Evolutionary conservation across 805 yeast genomes (phyloP), one percentile per base, ranked within the genome.

Genomic region (Cyberlindnera mycetangii): DNA sequence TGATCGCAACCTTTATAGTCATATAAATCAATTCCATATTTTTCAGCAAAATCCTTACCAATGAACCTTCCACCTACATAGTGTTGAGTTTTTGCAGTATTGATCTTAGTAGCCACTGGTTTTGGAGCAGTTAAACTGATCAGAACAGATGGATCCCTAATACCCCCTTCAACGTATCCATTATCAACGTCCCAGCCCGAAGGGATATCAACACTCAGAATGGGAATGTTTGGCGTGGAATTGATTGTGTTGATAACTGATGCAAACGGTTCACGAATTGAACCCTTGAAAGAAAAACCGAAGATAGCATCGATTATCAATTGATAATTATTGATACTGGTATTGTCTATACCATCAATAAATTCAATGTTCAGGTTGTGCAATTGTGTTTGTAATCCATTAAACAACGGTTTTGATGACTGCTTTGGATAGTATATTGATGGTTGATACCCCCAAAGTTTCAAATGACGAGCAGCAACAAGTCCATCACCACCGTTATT

Each of bases 171-270:
- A 0, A 69, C 64, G 0, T 93, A 95, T 0, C 99, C 99, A 7
- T 74, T 58, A 58, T 93, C 95, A 10, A 93, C 98, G 59, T 90
- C 92, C 99, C 99, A 93, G 0, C 97, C 96, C 2, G 96, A 85
- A 0, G 99, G 99, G 37, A 92, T 79, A 62, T 93, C 99, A 2
- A 93, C 86, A 0, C 95, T 78, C 0, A 87, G 75, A 2, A 89
- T 76, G 1, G 90, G 92, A 3, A 79, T 58, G 1, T 50, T 45
- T 12, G 31, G 69, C 27, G 44, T 41, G 2, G 57, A 45, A 7
- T 68, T 56, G 50, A 85, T 61, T 7, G 69, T 53, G n/a, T 55
- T 56, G 43, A 75, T 67, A 8, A 74, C 75, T 14, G 52, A 54
- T 34, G 75, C 78, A 60, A 85, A 92, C 1, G 97, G 96, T 28